These are phyloP conservation scores for Nakataea oryzae DNA, from an alignment of 2,329 filamentous ascomycete genomes.

Conservation along the genomic window DNA sequence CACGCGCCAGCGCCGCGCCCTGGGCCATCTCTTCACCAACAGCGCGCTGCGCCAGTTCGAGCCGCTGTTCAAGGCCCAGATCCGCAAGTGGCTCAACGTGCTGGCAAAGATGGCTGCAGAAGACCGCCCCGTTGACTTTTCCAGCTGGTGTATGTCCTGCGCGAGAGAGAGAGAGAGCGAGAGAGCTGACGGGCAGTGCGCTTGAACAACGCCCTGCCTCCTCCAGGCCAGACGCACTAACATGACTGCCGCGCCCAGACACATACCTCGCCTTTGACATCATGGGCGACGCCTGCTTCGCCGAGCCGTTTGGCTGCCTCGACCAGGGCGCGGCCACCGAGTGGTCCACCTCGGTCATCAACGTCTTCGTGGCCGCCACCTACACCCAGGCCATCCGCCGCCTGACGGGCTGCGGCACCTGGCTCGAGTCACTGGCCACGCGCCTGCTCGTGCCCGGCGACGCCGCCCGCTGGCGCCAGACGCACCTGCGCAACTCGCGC, in stretches of 20 bases:
- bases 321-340: conserved; percentile 16
- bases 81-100: conserved; percentile 10
- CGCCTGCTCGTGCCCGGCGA: no score
- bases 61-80: conserved; percentile 17
- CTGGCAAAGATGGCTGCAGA: conserved; percentile 11
- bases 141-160: no score
- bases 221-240: no score
- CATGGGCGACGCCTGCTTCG: conserved; percentile 34
- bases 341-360: no score
- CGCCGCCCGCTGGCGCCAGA: conserved; percentile 9
- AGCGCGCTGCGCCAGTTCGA: background rate
- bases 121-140: background rate
- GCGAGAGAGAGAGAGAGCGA: no score
- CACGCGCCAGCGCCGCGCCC: conserved; percentile 19
- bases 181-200: no score
- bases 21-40: conserved; percentile 12
- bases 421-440: no score
- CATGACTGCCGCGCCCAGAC: no score
- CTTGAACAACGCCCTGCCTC: no score
- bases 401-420: no score
- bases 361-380: no score
- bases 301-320: conserved; percentile 29
- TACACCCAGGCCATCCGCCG: no score
- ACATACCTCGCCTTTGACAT: conserved; percentile 14
- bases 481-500: conserved; percentile 11